These are phyloP conservation scores for Amanita molliuscula DNA, from an alignment of 768 basidiomycete genomes.

Conservation along the genomic window DNA sequence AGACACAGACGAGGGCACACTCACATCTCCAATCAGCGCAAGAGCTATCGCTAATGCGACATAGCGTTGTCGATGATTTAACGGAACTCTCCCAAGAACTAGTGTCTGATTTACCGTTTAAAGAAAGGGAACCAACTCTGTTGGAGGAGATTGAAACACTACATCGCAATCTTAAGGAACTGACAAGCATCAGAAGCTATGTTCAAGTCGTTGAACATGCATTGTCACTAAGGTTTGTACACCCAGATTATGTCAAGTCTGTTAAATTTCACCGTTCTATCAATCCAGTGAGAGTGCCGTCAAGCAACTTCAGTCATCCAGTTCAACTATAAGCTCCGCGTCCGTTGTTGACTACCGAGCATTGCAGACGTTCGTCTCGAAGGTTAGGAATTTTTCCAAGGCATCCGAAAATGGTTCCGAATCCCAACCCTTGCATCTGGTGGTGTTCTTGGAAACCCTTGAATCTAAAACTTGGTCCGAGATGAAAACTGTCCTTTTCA, in stretches of 20 bases:
- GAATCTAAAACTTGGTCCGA: slow-evolving; percentile 66
- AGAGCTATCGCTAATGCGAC: slow-evolving; percentile 65
- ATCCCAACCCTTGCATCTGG: slow-evolving; percentile 46
- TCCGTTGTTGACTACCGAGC: slow-evolving; percentile 48
- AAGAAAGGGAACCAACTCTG: slow-evolving; percentile 46
- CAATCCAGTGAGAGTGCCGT: slow-evolving; percentile 45
- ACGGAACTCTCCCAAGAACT: slow-evolving; percentile 56
- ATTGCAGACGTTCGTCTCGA: slow-evolving; percentile 50
- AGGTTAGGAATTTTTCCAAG: slow-evolving; percentile 34
- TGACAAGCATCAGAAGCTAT: slow-evolving; percentile 69
- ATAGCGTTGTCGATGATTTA: slow-evolving; percentile 72
- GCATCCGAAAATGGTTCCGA: slow-evolving; percentile 34
- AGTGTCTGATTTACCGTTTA: slow-evolving; percentile 41
- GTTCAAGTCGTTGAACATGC: slow-evolving; percentile 64
- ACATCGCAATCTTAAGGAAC: slow-evolving; percentile 66
- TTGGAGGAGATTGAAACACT: slow-evolving; percentile 76
- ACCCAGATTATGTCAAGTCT: background rate
- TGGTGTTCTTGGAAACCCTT: slow-evolving; percentile 51
- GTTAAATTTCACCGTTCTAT: background rate
- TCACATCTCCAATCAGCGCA: slow-evolving; percentile 53
- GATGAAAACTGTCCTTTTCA: slow-evolving; percentile 54
- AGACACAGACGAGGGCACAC: slow-evolving; percentile 37
- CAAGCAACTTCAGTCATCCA: slow-evolving; percentile 34
- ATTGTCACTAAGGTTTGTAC: slow-evolving; percentile 57
- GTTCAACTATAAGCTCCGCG: slow-evolving; percentile 27